phyloP scores from a whole-genome alignment of 257 asterid genomes.

The Solanum sparsipilum region DNA sequence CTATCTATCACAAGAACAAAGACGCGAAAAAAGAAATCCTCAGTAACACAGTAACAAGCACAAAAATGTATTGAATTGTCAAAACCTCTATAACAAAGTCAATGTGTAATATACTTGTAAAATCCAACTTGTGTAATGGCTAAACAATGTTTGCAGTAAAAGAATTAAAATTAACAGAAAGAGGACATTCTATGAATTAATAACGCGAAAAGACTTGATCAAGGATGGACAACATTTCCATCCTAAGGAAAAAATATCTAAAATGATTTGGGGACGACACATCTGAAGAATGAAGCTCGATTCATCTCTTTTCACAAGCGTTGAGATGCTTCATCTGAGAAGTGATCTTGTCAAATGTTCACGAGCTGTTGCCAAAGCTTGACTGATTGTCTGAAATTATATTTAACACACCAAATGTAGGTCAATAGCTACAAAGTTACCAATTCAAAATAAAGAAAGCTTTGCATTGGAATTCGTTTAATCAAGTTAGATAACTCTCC shows the following conservation, averaged over 20 bases:
- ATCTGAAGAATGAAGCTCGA: not conserved
- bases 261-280: not conserved
- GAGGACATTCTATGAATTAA: not conserved
- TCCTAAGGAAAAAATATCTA: not conserved
- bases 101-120: not conserved
- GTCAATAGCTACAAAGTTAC: not conserved
- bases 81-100: not conserved
- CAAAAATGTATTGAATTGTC: not conserved
- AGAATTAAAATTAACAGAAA: not conserved
- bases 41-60: not conserved
- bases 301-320: not conserved
- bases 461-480: not conserved
- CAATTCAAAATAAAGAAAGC: not conserved
- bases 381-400: conserved; percentile 49
- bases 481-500: not conserved
- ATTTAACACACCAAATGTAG: not conserved
- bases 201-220: not conserved
- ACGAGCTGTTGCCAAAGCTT: conserved; percentile 64
- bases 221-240: not conserved
- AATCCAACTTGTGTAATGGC: not conserved
- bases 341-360: conserved; percentile 66
- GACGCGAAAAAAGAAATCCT: not conserved
- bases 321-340: conserved; percentile 31
- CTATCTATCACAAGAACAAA: not conserved
- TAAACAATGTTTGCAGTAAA: not conserved